Base-by-base conservation (phyloP, 1,284 basidiomycete genomes). In the Ceratobasidium sp. region DNA sequence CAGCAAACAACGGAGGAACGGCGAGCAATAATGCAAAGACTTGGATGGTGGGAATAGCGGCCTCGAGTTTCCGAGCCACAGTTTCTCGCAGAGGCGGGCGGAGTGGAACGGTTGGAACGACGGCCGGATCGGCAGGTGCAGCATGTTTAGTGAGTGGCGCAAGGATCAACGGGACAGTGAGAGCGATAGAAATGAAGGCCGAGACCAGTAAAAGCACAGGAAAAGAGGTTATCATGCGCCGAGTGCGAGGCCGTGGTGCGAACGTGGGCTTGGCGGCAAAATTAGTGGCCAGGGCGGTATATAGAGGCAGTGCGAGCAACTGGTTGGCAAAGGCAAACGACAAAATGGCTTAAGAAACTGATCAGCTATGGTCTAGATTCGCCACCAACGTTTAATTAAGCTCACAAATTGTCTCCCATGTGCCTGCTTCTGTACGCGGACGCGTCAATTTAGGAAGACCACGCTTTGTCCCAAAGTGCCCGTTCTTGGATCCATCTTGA, bases 321-420 rank as follows among this genome's bases (percentile, higher is more conserved):
- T 64, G 60, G 27, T 64, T 64, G 49, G 60, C 60, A 33, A 64
- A 64, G 8, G 60, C 60, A 44, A 64, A 64, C 25, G 60, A 64
- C 25, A 64, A n/a, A 44, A 64, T 64, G 1, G 60, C 60, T 64
- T 25, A 36, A 36, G 41, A 49, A 29, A 3, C 33, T 11, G 41
- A 39, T 64, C 23, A 64, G 50, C 42, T 16, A 29, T 46, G 49
- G 29, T 21, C 36, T 44, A 2, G 21, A 13, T 44, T 53, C 23
- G 23, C 9, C 46, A 41, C 39, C 21, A 64, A 14, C 21, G 21
- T 30, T 27, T 19, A 62, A 36, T 4, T 36, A 36, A 36, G 11
- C 60, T 54, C 36, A 64, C 60, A 64, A n/a, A 64, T 64, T 25
- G 60, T 49, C 60, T 64, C 60, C 60, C 60, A 64, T 53, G 60